A percentile compares a stretch with the other conserved stretches of the same genome.
Evolutionary conservation across 108 stramenopile genomes (phyloP).

Genomic region (Nitzschia sp.): DNA sequence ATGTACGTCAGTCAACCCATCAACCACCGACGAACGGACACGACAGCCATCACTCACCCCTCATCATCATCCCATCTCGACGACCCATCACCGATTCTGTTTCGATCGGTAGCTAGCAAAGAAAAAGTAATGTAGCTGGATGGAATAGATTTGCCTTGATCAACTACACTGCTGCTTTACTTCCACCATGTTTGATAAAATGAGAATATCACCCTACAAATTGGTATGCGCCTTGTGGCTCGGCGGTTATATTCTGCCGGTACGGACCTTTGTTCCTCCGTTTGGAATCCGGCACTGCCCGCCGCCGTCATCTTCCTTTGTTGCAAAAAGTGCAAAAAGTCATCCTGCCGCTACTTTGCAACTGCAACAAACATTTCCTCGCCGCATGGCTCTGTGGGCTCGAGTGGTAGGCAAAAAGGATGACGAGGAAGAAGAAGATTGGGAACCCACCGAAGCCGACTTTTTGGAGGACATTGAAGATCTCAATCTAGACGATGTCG

Average conservation of each 20-base stretch:
- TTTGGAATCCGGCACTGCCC: neutral
- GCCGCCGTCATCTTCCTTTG: neutral
- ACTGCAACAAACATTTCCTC: neutral
- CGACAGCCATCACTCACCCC: neutral
- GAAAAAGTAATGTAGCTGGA: no score
- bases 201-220: no score
- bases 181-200: neutral
- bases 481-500: conserved; percentile 14
- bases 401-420: neutral
- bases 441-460: conserved; percentile 24
- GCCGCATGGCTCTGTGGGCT: neutral
- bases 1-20: neutral
- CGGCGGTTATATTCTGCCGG: neutral
- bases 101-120: neutral
- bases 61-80: neutral
- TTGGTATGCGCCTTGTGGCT: neutral
- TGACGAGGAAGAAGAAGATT: conserved; percentile 27
- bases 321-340: neutral
- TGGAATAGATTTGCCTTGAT: neutral
- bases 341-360: neutral
- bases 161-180: neutral
- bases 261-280: neutral
- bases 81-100: neutral
- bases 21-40: neutral
- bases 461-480: conserved; percentile 19